Evolutionary conservation across 1,139 yeast species (phyloP), one percentile per base, ranked within the genome.

Genomic region (Debaryomyces coudertii): DNA sequence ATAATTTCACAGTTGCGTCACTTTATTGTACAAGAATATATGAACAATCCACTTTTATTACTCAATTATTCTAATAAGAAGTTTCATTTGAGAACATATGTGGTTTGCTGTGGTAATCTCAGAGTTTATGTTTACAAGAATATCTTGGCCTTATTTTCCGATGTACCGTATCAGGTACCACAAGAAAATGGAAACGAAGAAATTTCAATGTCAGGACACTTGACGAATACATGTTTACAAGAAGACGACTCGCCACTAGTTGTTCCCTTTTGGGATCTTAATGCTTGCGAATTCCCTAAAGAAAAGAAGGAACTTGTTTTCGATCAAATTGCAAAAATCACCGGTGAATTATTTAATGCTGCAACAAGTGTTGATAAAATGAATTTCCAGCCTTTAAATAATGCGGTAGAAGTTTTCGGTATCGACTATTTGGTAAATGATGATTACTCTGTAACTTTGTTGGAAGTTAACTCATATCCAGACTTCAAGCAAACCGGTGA

Each of bases 401-500:
- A 89, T 65, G 95, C 95, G 0, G 79, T 89, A 61, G 99, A 93
- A 62, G 75, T 90, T 8, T 93, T 79, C 62, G 99, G 99, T 0
- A 71, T 93, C 11, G 99, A 93, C 63, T 90, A 89, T 64, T 66
- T 93, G 49, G 87, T 93, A 7, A 83, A 82, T 53, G 71, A 69
- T 1, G 71, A 82, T 36, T 62, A 65, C 25, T 60, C 71, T 7
- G 93, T 87, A 3, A 73, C 73, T 40, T 64, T 93, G 36, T 69
- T 93, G 33, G 99, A 93, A 63, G 89, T 90, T 40, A 93, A 93
- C 61, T 86, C 98, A 7, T 93, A 87, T 61, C 99, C 99, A 0
- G 99, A 93, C 62, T 93, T 93, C 68, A 90, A 90, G 61, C 99
- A 93, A 66, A 93, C 98, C 0, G 99, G 99, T 9, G 79, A 71